Evolutionary conservation across 441 rosid genomes (phyloP).

Genomic region (Gossypium gossypioides): DNA sequence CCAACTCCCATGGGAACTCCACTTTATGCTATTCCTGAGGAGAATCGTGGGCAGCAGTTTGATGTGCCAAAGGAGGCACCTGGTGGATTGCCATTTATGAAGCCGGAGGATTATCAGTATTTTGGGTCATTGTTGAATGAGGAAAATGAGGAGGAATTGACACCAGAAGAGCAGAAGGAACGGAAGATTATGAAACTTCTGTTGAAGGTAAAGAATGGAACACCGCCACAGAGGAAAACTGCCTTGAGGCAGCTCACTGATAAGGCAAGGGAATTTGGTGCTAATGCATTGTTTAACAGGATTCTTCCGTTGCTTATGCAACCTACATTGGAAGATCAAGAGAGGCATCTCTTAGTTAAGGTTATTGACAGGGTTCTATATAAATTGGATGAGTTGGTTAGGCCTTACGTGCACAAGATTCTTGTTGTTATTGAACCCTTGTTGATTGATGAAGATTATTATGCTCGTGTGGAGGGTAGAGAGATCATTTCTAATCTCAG

Average conservation of each 20-base stretch:
- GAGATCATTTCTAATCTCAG: slow-evolving; percentile 93
- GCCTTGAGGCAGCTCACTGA: slow-evolving; percentile 90
- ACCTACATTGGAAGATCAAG: slow-evolving; percentile 92
- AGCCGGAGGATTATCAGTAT: slow-evolving; percentile 93
- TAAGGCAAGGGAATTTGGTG: slow-evolving; percentile 94
- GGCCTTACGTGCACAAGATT: slow-evolving; percentile 92
- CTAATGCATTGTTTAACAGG: slow-evolving; percentile 80
- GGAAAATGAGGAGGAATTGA: slow-evolving; percentile 78
- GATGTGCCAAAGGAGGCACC: slow-evolving; percentile 85
- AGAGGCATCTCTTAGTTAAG: slow-evolving; percentile 95
- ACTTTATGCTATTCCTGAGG: slow-evolving; percentile 72
- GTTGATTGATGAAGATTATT: slow-evolving; percentile 93
- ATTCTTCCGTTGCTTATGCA: slow-evolving; percentile 92
- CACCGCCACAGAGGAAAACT: slow-evolving; percentile 95
- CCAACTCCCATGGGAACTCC: slow-evolving; percentile 97
- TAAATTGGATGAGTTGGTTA: slow-evolving; percentile 85
- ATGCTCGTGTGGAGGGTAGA: slow-evolving; percentile 98
- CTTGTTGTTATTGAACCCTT: slow-evolving; percentile 96
- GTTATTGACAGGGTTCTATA: slow-evolving; percentile 88
- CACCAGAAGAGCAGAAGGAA: slow-evolving; percentile 89
- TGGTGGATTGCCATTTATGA: slow-evolving; percentile 85
- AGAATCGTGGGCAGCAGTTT: slow-evolving; percentile 91
- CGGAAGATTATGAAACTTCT: slow-evolving; percentile 86
- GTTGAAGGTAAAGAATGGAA: slow-evolving; percentile 92
- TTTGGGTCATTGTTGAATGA: slow-evolving; percentile 79